phyloP scores from a whole-genome alignment of 2,329 filamentous ascomycete genomes.

The Penicillium sp. region DNA sequence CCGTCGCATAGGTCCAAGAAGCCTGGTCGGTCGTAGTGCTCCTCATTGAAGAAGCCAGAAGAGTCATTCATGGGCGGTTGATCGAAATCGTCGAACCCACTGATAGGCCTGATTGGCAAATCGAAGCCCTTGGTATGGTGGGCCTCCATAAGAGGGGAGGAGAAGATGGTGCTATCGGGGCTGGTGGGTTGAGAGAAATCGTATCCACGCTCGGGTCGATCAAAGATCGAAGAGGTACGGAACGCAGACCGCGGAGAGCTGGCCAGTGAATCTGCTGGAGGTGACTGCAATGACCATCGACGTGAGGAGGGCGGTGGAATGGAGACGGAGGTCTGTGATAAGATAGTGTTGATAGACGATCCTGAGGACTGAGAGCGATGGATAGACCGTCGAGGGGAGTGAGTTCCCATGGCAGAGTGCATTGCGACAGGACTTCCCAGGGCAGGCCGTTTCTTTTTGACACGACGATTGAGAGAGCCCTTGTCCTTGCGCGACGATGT shows the following conservation, averaged over 20 bases:
- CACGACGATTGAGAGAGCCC: constrained; percentile 51
- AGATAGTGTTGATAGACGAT: constrained; percentile 57
- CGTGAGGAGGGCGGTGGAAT: constrained; percentile 49
- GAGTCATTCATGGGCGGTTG: constrained; percentile 7
- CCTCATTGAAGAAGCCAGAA: constrained; percentile 17
- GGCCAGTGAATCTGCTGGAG: constrained; percentile 63
- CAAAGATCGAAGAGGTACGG: constrained; percentile 74
- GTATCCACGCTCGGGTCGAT: constrained; percentile 62
- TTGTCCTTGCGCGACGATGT: constrained; percentile 56
- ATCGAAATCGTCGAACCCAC: constrained; percentile 18
- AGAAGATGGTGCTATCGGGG: constrained; percentile 69
- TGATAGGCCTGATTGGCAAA: constrained; percentile 48
- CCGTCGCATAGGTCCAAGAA: constrained; percentile 17
- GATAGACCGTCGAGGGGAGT: constrained; percentile 29
- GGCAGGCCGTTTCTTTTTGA: constrained; percentile 70
- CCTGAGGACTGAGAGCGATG: constrained; percentile 41
- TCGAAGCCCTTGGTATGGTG: constrained; percentile 62
- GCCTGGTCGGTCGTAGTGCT: constrained; percentile 16
- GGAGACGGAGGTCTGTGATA: constrained; percentile 63
- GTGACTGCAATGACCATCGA: constrained; percentile 41
- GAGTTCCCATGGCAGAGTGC: constrained; percentile 31
- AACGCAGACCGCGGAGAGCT: constrained; percentile 78
- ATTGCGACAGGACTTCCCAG: constrained; percentile 54
- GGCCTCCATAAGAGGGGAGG: constrained; percentile 63
- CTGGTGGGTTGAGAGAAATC: constrained; percentile 76